These are phyloP conservation scores for Porodaedalea pini DNA, from an alignment of 1,284 basidiomycete genomes.

Conservation along the genomic window DNA sequence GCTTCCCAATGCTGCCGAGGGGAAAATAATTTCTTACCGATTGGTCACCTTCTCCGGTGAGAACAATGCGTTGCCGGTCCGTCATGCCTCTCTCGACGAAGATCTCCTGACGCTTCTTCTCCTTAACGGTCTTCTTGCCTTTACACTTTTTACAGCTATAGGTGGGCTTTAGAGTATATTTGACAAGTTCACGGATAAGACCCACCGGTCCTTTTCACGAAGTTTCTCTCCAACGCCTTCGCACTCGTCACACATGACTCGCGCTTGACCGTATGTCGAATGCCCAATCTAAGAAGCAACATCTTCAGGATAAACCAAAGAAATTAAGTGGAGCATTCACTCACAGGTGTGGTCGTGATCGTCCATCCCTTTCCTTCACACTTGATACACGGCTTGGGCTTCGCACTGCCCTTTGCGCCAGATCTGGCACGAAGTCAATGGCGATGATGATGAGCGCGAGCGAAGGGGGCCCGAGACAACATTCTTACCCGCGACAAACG, in stretches of 20 bases:
- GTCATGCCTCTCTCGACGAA: constrained; percentile 87
- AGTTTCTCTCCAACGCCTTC: constrained; percentile 77
- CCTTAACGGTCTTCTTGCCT: constrained; percentile 78
- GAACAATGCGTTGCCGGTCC: constrained; percentile 81
- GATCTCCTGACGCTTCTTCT: constrained; percentile 86
- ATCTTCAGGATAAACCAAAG: neutral
- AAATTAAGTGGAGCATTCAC: neutral
- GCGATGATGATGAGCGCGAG: constrained; percentile 3
- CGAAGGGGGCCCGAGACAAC: constrained; percentile 3
- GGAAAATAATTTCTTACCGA: constrained; percentile 47
- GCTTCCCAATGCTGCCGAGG: neutral
- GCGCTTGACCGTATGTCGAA: constrained; percentile 47
- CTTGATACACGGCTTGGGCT: constrained; percentile 75
- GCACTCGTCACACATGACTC: constrained; percentile 73
- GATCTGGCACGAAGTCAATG: constrained; percentile 45
- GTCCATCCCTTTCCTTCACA: constrained; percentile 85
- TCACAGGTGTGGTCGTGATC: constrained; percentile 51
- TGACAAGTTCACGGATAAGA: neutral
- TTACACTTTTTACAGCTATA: constrained; percentile 94
- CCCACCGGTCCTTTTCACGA: constrained; percentile 83
- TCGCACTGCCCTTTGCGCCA: constrained; percentile 77
- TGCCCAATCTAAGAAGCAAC: constrained; percentile 41
- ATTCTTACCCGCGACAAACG: constrained; percentile 74
- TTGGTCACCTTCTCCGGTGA: constrained; percentile 89
- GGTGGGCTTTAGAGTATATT: neutral